Evolutionary conservation across 2,329 filamentous ascomycete genomes (phyloP), one percentile per base, ranked within the genome.

Genomic region (Trichoderma koningii): DNA sequence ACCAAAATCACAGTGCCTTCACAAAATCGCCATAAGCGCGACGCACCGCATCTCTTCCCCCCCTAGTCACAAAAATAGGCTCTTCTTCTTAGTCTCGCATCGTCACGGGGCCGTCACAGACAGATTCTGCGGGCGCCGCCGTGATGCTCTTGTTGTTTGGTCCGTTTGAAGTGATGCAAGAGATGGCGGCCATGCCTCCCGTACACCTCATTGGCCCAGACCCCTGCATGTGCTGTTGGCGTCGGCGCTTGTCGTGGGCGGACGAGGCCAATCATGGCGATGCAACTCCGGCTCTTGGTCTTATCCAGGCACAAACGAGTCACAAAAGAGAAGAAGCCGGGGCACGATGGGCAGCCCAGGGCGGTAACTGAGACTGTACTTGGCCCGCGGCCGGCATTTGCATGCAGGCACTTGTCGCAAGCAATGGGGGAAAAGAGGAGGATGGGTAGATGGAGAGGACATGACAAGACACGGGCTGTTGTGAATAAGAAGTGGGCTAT

Each of bases 321-420:
- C 50, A 55, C 64, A 50, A 55, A 42, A 17, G 52, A 52, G 30
- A 34, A 34, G 21, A 45, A 30, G 34, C 61, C 55, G 57, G 64
- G 48, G 53, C 42, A 42, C 42, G 38, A 66, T 41, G 59, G 28
- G 28, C 59, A 44, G 23, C 38, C 14, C n/a, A 63, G 64, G 64
- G 64, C 64, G 64, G 53, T 26, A 63, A 66, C 44, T 66, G 59
- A 63, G 15, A 44, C 42, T 17, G 17, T 57, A 66, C 60, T 48
- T 41, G 63, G 55, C 23, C 28, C 30, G 30, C 23, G 34, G 34
- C 56, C 42, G 51, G 64, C 56, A 52, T 48, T 51, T 26, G 28
- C 15, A 62, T 65, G 64, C 64, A 65, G 64, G 42, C 53, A 62
- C 56, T 61, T 53, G 64, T 55, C 56, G 52, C 34, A 38, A 38